Conservation (phyloP, 768 basidiomycete genomes). For the Boletus pseudopeckii region DNA sequence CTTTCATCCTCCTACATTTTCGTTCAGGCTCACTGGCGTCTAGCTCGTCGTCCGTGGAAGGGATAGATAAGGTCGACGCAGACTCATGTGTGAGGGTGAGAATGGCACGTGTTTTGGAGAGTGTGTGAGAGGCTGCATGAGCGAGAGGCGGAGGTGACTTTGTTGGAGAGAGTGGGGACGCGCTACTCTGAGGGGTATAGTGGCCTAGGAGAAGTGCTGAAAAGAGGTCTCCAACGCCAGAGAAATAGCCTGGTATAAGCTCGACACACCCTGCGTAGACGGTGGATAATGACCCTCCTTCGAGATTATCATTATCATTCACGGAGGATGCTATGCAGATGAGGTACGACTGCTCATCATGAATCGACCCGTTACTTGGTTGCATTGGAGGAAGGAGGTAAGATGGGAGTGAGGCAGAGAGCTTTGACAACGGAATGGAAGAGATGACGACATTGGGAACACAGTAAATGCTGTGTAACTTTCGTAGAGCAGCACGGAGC, state of each 20-base stretch:
- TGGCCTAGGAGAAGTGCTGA: conserved; percentile 87
- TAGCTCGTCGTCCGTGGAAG: conserved; percentile 75
- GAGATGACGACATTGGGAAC: conserved; percentile 91
- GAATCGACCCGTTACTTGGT: not conserved
- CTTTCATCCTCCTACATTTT: conserved; percentile 70
- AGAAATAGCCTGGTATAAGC: conserved; percentile 86
- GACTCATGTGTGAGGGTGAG: conserved; percentile 58
- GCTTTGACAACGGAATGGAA: conserved; percentile 75
- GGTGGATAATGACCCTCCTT: conserved; percentile 28
- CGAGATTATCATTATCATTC: conserved; percentile 16
- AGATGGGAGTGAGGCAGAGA: conserved; percentile 51
- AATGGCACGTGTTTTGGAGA: conserved; percentile 74
- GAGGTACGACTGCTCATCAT: conserved; percentile 45
- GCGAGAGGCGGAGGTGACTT: conserved; percentile 14
- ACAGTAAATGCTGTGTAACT: conserved; percentile 70
- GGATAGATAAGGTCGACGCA: conserved; percentile 44
- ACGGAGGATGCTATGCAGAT: conserved; percentile 77
- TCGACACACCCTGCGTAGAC: conserved; percentile 75
- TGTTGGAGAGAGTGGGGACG: not conserved
- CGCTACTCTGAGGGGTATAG: conserved; percentile 35
- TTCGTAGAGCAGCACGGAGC: conserved; percentile 62
- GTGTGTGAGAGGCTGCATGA: conserved; percentile 59
- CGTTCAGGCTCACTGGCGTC: conserved; percentile 63
- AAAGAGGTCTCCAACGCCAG: conserved; percentile 96
- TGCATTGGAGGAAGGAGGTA: conserved; percentile 33